Evolutionary conservation across 2,329 filamentous ascomycete genomes (phyloP), one percentile per base, ranked within the genome.

Genomic region (Arthroderma sp.): DNA sequence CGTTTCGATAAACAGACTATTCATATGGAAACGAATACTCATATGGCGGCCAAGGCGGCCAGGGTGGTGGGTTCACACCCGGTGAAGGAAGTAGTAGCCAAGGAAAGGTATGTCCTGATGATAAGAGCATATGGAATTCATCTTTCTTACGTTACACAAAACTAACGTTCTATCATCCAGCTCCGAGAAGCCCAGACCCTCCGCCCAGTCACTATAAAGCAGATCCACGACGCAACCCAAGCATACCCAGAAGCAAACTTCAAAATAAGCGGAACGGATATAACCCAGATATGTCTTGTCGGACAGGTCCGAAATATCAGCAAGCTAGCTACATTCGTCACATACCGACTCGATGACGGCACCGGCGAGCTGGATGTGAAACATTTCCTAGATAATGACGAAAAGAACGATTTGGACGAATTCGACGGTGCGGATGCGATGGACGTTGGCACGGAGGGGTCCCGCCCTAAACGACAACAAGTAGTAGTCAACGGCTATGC

Each of bases 141-240:
- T 9, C 7, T n/a, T 36, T 28, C 8, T 42, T 11, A 9, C 27
- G 7, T 5, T 33, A 6, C 3, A 42, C 7, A 11, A 36, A 9
- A 15, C 34, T 51, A 51, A 29, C 36, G 27, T 8, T 29, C 32
- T 38, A 8, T 11, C n/a, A 6, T 33, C 28, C 22, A 22, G 15
- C 15, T 22, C 15, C 40, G 43, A 11, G 45, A 41, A 22, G 38
- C 47, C 36, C 36, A 34, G 39, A 88, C 86, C 15, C 75, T 98
- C 43, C 83, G 91, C 38, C 88, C 91, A 1, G 84, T 95, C 39
- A 98, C 91, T 7, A 85, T 96, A 67, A 95, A 95, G 65, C 91
- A 98, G 67, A 76, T 95, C 47, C 71, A 88, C 58, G 85, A 93
- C 51, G 85, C 86, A 51, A 74, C 83, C 51, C 81, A 86, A 65